Evolutionary conservation across 1,284 basidiomycete species (phyloP), one percentile per base, ranked within the genome.

Genomic region (Coniophora puteana): DNA sequence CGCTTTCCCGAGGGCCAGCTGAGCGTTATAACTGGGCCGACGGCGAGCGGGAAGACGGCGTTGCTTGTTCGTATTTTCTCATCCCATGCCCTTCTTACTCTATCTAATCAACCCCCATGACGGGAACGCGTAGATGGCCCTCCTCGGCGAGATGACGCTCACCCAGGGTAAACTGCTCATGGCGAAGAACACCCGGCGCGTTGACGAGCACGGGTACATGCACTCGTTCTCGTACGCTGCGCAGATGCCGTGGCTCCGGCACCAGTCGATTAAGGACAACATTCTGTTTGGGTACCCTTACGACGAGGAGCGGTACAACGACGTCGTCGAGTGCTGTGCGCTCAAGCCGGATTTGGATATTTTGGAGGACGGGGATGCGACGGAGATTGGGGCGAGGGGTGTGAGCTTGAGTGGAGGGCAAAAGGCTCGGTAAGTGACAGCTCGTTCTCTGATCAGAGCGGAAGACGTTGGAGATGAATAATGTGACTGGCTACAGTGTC

Each of bases 11-110:
- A 73, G 14, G 72, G 75, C 13, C 63, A 69, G 50, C 52, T 77
- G 16, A 67, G 67, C 7, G 57, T 76, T 17, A 55, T 77, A 40
- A 70, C 68, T 21, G 72, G 72, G 3, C 73, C 79, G 0, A 80
- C 80, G 0, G 81, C 78, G 1, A 71, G 72, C 22, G 81, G 81
- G n/a, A 84, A 84, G 62, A 75, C 77, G 58, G 83, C 85, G 0
- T 61, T 90, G 5, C 64, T 89, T 40, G 60, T 65, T 34, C 6
- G 59, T 40, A 18, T n/a, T 18, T 25, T 8, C 22, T n/a, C 28
- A 20, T 12, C 5, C 44, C 14, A 24, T 30, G 5, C n/a, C 26
- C 10, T 20, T 14, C 44, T n/a, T 18, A n/a, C n/a, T n/a, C n/a
- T n/a, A n/a, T n/a, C n/a, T n/a, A n/a, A n/a, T n/a, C n/a, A n/a